These are phyloP conservation scores for Knufia petricola DNA, from an alignment of 2,329 filamentous ascomycete genomes.

Conservation along the genomic window DNA sequence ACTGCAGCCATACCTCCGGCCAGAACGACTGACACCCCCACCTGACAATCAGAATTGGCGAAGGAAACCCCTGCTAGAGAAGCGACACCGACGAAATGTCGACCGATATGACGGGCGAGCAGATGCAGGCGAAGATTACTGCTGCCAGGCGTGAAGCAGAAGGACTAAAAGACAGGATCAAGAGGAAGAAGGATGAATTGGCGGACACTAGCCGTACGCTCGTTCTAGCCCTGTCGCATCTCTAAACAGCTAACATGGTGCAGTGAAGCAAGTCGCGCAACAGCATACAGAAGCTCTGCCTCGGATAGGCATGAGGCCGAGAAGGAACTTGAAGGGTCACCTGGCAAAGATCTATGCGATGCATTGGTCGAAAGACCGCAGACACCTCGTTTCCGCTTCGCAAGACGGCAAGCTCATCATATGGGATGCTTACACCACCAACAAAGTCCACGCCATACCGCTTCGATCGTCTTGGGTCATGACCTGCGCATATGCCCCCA, in stretches of 20 bases:
- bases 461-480: slow-evolving; percentile 98
- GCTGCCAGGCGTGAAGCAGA: slow-evolving; percentile 94
- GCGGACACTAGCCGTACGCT: slow-evolving; percentile 90
- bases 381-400: slow-evolving; percentile 93
- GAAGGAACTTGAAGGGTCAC: slow-evolving; percentile 94
- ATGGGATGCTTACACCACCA: slow-evolving; percentile 99
- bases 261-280: slow-evolving; percentile 86
- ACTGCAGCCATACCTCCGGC: neutral
- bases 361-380: slow-evolving; percentile 98
- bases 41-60: neutral
- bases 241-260: slow-evolving; percentile 23
- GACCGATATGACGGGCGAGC: slow-evolving; percentile 42
- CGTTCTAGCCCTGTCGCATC: slow-evolving; percentile 11
- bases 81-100: slow-evolving; percentile 28
- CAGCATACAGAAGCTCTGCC: slow-evolving; percentile 87
- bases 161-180: slow-evolving; percentile 95
- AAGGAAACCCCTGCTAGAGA: neutral
- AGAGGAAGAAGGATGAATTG: slow-evolving; percentile 99
- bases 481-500: slow-evolving; percentile 98
- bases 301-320: slow-evolving; percentile 92
- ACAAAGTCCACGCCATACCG: slow-evolving; percentile 98
- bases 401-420: slow-evolving; percentile 99
- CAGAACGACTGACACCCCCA: neutral
- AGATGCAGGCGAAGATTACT: slow-evolving; percentile 87
- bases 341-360: slow-evolving; percentile 99